Base-by-base conservation (phyloP, 371 early-diverging fungal genomes). In the Syncephalastrum sp. region DNA sequence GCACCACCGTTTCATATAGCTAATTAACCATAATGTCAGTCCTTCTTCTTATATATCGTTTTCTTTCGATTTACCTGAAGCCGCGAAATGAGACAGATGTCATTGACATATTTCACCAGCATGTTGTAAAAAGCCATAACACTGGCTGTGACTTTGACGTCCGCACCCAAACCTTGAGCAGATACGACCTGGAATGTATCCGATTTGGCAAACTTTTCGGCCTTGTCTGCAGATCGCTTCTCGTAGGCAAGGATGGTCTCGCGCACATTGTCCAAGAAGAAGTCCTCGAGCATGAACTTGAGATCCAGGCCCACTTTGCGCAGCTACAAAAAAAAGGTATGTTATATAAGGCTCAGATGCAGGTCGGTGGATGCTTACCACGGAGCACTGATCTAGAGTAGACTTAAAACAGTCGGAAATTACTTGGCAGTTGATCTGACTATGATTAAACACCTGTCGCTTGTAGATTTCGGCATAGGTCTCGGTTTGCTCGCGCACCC, bases 401-500 rank as follows among this genome's bases (percentile, higher is more conserved):
- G 85, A 86, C 61, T 83, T 84, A 43, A 93, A 81, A 61, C 97
- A 96, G 50, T 89, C 87, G 1, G 92, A 88, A 58, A 93, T 92
- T 42, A 90, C 85, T 47, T 85, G 84, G 57, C 96, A 93, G 60
- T 74, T 78, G 33, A 84, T 70, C 24, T 91, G 90, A 53, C 79
- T 75, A 53, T 83, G 75, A 5, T 87, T 85, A 72, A 94, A 97
- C 29, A 93, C 94, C 62, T 93, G 96, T 4, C 89, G 76, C 38
- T 91, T 89, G 67, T 94, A 91, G 50, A 91, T 89, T n/a, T 81
- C 84, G 0, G 91, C 91, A 71, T 91, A 96, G 23, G 82, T 74
- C 38, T 89, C 89, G 46, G 96, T 86, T 62, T 97, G 95, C 54
- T 82, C 81, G 33, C 86, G 74, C 13, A 93, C 92, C 97, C 97